Percentiles rank a stretch among this genome's conserved stretches.
Evolutionary conservation across 306 rosid genomes (phyloP).

Genomic region (Vicia villosa): DNA sequence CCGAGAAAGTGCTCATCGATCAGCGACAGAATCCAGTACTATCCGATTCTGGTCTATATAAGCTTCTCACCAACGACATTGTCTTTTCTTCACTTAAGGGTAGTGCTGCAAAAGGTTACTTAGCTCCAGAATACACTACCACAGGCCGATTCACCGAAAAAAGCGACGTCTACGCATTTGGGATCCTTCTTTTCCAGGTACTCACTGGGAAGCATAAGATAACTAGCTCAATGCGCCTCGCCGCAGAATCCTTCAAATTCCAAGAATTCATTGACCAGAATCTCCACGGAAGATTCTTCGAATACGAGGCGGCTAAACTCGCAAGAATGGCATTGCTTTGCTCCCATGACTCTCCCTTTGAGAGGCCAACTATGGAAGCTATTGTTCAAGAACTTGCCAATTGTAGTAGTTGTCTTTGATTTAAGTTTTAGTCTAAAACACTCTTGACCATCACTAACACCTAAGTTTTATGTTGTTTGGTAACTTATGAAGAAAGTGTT

Average conservation of each 20-base stretch:
- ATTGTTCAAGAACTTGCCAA: constrained; percentile 79
- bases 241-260: constrained; percentile 57
- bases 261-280: constrained; percentile 72
- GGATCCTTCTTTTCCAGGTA: constrained; percentile 78
- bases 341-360: constrained; percentile 72
- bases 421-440: background rate
- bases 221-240: constrained; percentile 56
- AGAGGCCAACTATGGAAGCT: constrained; percentile 88
- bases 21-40: constrained; percentile 76
- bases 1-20: constrained; percentile 82
- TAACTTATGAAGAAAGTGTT: constrained; percentile 17
- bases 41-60: constrained; percentile 78
- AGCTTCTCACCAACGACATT: constrained; percentile 85
- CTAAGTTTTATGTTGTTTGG: constrained; percentile 20
- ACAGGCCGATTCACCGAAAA: constrained; percentile 84
- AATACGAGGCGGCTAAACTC: constrained; percentile 80
- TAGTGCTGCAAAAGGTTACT: constrained; percentile 89
- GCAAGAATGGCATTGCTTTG: constrained; percentile 77
- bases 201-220: constrained; percentile 72
- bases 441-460: constrained; percentile 34
- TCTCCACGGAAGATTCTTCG: constrained; percentile 70
- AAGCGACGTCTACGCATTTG: constrained; percentile 91
- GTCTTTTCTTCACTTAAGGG: constrained; percentile 88
- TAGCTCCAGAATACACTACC: constrained; percentile 92
- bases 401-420: constrained; percentile 79